Evolutionary conservation across 495 filamentous ascomycete genomes (phyloP).

Genomic region (Poronia punctata): DNA sequence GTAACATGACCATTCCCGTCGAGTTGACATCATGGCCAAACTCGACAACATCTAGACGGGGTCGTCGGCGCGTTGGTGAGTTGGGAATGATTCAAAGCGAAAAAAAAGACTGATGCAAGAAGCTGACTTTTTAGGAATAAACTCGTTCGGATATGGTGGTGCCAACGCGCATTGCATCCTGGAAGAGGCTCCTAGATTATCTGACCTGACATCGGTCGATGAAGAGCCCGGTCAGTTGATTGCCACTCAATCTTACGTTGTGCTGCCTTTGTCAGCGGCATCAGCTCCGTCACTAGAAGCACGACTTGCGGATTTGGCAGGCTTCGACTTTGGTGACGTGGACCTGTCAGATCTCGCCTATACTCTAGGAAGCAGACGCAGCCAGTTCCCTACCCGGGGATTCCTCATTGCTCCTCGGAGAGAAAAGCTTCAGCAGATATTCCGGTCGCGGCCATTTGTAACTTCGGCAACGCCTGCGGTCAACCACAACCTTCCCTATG

Average conservation of each 20-base stretch:
- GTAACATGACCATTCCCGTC: neutral
- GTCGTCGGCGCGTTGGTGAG: slow-evolving; percentile 18
- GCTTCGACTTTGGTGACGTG: slow-evolving; percentile 16
- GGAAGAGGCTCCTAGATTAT: slow-evolving; percentile 36
- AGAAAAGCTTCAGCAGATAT: slow-evolving; percentile 5
- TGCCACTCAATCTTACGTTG: neutral
- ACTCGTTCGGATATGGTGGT: slow-evolving; percentile 41
- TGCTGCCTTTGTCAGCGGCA: slow-evolving; percentile 16
- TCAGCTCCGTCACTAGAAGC: slow-evolving; percentile 24
- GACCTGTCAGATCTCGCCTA: slow-evolving; percentile 27
- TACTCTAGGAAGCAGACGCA: slow-evolving; percentile 27
- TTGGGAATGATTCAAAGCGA: slow-evolving; percentile 34
- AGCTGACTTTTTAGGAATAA: slow-evolving; percentile 22
- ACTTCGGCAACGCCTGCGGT: neutral
- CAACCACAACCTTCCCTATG: slow-evolving; percentile 14
- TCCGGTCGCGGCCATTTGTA: slow-evolving; percentile 1
- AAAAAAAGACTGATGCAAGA: slow-evolving; percentile 25
- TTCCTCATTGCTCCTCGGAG: slow-evolving; percentile 21
- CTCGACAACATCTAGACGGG: no score
- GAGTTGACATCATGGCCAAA: neutral
- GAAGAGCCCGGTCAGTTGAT: neutral
- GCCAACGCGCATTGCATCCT: slow-evolving; percentile 39
- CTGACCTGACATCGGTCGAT: slow-evolving; percentile 18
- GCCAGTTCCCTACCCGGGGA: slow-evolving; percentile 15
- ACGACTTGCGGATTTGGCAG: slow-evolving; percentile 21